phyloP scores from a whole-genome alignment of 495 filamentous ascomycete species.

The Penicillium odoratum region DNA sequence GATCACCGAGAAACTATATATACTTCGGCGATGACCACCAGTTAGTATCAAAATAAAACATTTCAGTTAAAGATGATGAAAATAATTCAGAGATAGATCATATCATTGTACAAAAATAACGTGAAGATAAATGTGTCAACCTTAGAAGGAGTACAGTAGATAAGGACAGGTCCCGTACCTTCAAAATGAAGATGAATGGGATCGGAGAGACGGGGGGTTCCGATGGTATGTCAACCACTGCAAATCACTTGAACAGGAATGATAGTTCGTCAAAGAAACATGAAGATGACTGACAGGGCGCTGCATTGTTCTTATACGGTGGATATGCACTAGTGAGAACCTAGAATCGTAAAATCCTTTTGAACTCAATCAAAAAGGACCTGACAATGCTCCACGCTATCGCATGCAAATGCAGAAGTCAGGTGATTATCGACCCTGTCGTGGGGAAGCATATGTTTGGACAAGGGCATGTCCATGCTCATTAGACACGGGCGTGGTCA shows the following conservation, averaged over 20 bases:
- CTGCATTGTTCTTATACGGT: constrained; percentile 12
- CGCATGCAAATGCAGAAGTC: not conserved
- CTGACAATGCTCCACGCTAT: not conserved
- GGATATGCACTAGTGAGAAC: not conserved
- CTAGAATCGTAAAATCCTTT: not conserved
- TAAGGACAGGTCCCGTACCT: constrained; percentile 11
- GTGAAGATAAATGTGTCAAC: constrained; percentile 9
- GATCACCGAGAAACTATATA: not conserved
- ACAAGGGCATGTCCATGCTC: constrained; percentile 3
- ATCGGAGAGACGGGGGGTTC: constrained; percentile 22
- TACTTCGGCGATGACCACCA: not conserved
- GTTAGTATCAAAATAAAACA: constrained; percentile 3
- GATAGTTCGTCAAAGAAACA: not conserved
- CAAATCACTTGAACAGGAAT: not conserved
- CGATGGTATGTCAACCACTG: constrained; percentile 2
- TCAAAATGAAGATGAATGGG: not conserved
- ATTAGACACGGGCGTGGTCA: not conserved
- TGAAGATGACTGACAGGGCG: not conserved
- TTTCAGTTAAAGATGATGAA: not conserved
- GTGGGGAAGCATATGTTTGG: not conserved
- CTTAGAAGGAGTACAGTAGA: constrained; percentile 12
- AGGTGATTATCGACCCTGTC: not conserved
- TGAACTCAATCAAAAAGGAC: not conserved
- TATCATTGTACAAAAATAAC: constrained; percentile 4
- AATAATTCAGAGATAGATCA: not conserved